Base-by-base conservation (phyloP, 805 yeast genomes). In the Helenozyma rhizophorensis region DNA sequence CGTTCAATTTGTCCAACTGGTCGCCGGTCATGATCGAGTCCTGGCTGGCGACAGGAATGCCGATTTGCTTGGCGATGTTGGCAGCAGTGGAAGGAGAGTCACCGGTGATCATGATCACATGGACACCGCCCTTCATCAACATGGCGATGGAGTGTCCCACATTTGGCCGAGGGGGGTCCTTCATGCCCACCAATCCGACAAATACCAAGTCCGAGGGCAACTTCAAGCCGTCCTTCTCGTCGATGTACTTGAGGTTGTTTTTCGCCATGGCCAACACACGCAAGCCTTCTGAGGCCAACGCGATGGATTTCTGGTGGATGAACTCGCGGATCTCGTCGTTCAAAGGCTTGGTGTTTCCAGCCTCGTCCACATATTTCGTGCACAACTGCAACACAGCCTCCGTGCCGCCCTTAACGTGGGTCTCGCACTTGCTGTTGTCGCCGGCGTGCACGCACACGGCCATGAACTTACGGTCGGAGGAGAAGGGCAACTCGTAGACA, bases 81-180 rank as follows among this genome's bases (percentile, higher is more conserved):
- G 72, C 60, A 5, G 96, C 96, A 11, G 97, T 87, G 11, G 82
- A 78, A 42, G 88, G 95, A 23, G 86, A 74, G 58, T 89, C 97
- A 48, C 96, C 96, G 7, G 99, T 93, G 43, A 93, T 90, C 97
- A 93, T 93, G 32, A 93, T 85, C n/a, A 93, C 87, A 52, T 87
- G 95, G 25, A 93, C 98, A 27, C 97, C 96, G 41, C 97, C 96
- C 51, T 79, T 79, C 67, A 88, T 70, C 36, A 93, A 70, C 43
- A 78, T 70, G 23, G 83, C 74, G 37, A 93, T 75, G 2, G 96
- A 83, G 30, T 70, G 65, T 30, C 76, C 73, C 3, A 93, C 97
- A 41, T 82, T 79, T 8, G 89, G 83, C 51, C 98, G 77, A 36
- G 99, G 99, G 8, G 99, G 99, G 61, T 93, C 99, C 50, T 86